Evolutionary conservation across 768 basidiomycete genomes (phyloP).

Genomic region (Tricholoma saponaceum): DNA sequence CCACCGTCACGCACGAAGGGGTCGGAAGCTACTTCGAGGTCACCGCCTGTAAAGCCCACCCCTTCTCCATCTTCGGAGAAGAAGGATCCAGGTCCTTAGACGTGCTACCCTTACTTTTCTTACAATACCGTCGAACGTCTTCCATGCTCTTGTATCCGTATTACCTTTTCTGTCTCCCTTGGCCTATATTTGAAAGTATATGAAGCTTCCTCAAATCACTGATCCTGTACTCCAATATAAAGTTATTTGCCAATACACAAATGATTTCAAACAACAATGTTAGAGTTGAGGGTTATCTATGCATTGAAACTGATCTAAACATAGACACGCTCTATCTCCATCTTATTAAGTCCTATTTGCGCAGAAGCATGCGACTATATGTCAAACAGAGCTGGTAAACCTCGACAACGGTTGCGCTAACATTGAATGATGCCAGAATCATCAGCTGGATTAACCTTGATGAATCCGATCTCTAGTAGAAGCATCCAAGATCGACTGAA

Average conservation of each 20-base stretch:
- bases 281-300: no score
- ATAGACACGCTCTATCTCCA: no score
- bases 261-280: no score
- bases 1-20: slow-evolving; percentile 51
- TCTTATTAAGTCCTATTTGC: no score
- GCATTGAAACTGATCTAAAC: no score
- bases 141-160: slow-evolving; percentile 5
- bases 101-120: neutral
- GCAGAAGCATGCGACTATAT: no score
- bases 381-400: no score
- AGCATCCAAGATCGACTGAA: no score
- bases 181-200: neutral
- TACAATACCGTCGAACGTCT: slow-evolving; percentile 3
- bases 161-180: neutral
- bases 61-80: slow-evolving; percentile 53
- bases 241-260: neutral
- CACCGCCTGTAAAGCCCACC: slow-evolving; percentile 48
- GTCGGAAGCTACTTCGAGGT: slow-evolving; percentile 46
- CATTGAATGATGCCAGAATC: no score
- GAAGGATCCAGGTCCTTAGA: slow-evolving; percentile 22
- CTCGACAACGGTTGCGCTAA: no score
- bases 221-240: neutral
- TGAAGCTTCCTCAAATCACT: neutral
- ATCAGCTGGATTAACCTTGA: no score
- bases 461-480: no score